Evolutionary conservation across 768 basidiomycete species (phyloP).

Genomic region (Naganishia onofrii): DNA sequence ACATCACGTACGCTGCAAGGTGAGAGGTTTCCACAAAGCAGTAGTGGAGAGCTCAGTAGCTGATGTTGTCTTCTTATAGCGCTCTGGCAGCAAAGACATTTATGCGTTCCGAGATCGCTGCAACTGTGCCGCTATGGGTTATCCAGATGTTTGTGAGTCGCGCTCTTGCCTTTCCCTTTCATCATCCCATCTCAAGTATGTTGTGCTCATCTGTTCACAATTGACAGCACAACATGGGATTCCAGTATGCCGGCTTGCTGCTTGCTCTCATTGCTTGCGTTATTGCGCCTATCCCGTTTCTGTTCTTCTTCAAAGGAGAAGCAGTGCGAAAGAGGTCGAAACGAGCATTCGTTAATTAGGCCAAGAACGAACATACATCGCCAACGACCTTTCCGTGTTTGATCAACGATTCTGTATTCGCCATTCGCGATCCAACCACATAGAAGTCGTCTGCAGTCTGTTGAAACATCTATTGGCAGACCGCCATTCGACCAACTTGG

Average conservation of each 20-base stretch:
- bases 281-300: conserved; percentile 40
- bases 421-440: no score
- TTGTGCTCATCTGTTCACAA: background rate
- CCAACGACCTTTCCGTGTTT: background rate
- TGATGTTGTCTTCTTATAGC: conserved; percentile 17
- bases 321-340: conserved; percentile 35
- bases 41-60: no score
- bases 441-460: no score
- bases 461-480: no score
- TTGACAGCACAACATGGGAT: conserved; percentile 37
- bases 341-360: conserved; percentile 26
- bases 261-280: conserved; percentile 38
- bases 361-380: background rate
- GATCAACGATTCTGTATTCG: no score
- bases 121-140: conserved; percentile 73
- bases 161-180: background rate
- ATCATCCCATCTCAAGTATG: background rate
- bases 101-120: conserved; percentile 66
- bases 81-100: conserved; percentile 66
- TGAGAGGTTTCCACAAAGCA: background rate
- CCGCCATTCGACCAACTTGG: no score
- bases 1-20: conserved; percentile 49
- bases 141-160: conserved; percentile 58
- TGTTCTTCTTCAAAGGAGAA: conserved; percentile 41
- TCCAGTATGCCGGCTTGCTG: conserved; percentile 38